A percentile compares a stretch with the other conserved stretches of the same genome.
Conservation (phyloP, 2,329 filamentous ascomycete genomes). For the Bimuria novae-zelandiae region DNA sequence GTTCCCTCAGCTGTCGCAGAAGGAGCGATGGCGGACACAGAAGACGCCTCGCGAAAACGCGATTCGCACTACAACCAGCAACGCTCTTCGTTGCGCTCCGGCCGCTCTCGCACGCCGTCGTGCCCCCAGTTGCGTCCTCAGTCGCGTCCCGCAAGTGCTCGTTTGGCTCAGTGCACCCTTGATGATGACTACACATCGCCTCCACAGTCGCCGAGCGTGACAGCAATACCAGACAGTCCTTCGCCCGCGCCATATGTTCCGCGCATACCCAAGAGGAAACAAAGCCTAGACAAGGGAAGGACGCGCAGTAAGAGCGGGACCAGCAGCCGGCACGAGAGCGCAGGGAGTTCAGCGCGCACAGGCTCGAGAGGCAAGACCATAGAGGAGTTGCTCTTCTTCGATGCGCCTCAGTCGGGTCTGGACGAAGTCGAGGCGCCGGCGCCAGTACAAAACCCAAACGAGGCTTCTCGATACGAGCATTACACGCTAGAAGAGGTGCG, state of each 20-base stretch:
- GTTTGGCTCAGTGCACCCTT: slow-evolving; percentile 23
- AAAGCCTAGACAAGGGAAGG: slow-evolving; percentile 15
- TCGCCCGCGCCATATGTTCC: slow-evolving; percentile 21
- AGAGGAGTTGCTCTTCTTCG: slow-evolving; percentile 16
- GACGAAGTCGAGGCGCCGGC: slow-evolving; percentile 43
- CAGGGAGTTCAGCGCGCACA: slow-evolving; percentile 9
- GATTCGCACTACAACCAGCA: slow-evolving; percentile 42
- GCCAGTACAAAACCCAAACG: slow-evolving; percentile 52
- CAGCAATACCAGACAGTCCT: slow-evolving; percentile 9
- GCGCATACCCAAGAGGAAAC: slow-evolving; percentile 17
- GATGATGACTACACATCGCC: not conserved
- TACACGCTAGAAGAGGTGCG: slow-evolving; percentile 17
- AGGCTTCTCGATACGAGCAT: slow-evolving; percentile 39
- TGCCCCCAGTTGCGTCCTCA: slow-evolving; percentile 16
- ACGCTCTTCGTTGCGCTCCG: slow-evolving; percentile 37
- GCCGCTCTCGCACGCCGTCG: slow-evolving; percentile 21
- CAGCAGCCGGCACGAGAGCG: slow-evolving; percentile 7
- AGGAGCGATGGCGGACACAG: slow-evolving; percentile 28
- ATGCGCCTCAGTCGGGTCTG: slow-evolving; percentile 29
- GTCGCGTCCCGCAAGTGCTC: slow-evolving; percentile 15
- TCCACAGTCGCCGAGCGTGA: not conserved
- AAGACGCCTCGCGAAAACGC: slow-evolving; percentile 32
- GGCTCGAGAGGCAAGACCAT: slow-evolving; percentile 19
- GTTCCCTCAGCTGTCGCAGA: not conserved
- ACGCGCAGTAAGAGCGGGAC: slow-evolving; percentile 5